Evolutionary conservation across 1,284 basidiomycete genomes (phyloP).

Genomic region (Trichosporon sp.): DNA sequence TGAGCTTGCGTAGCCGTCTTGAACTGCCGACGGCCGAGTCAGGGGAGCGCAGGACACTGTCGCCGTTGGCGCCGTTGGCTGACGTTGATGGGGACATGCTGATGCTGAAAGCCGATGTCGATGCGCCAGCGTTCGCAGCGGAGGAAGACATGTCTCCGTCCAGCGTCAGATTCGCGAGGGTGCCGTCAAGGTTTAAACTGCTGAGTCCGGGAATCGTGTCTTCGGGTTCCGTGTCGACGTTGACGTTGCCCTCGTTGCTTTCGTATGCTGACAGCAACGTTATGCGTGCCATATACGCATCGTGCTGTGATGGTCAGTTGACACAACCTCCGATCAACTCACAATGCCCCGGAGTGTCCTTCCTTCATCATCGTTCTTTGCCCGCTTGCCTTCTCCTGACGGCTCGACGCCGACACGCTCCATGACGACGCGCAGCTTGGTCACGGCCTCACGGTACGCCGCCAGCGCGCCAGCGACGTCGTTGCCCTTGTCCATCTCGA

Average conservation of each 20-base stretch:
- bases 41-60: slow-evolving; percentile 25
- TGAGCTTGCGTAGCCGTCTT: slow-evolving; percentile 20
- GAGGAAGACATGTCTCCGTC: slow-evolving; percentile 3
- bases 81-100: slow-evolving; percentile 9
- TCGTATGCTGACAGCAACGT: slow-evolving; percentile 48
- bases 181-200: slow-evolving; percentile 19
- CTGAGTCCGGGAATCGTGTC: background rate
- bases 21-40: slow-evolving; percentile 17
- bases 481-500: slow-evolving; percentile 57
- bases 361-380: slow-evolving; percentile 54
- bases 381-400: slow-evolving; percentile 28
- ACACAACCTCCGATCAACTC: slow-evolving; percentile 31
- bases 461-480: slow-evolving; percentile 54
- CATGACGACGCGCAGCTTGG: slow-evolving; percentile 54
- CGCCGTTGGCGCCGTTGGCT: slow-evolving; percentile 17
- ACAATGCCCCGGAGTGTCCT: slow-evolving; percentile 56
- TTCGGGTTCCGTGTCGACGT: slow-evolving; percentile 17
- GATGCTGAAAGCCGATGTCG: slow-evolving; percentile 13
- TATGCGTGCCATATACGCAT: slow-evolving; percentile 55
- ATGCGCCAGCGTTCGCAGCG: background rate
- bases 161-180: slow-evolving; percentile 7
- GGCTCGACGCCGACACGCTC: slow-evolving; percentile 52
- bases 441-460: slow-evolving; percentile 55
- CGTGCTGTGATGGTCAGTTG: slow-evolving; percentile 42
- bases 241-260: slow-evolving; percentile 18